Evolutionary conservation across 139 green algal species (phyloP), one percentile per base, ranked within the genome.

Genomic region (Prasinococcaceae sp.): DNA sequence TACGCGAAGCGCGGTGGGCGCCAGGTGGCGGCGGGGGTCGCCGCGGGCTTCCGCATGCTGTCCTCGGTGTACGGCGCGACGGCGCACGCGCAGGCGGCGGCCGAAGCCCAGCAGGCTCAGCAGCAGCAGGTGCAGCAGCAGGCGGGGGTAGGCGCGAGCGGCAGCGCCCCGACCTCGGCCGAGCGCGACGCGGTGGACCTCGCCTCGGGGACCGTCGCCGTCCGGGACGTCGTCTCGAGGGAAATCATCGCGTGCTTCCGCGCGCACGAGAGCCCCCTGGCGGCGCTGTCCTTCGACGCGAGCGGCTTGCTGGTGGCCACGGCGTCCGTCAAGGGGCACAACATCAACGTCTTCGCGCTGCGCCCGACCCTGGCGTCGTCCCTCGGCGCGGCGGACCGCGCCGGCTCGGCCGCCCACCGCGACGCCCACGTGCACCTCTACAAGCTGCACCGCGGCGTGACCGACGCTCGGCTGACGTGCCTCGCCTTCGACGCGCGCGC

Each of bases 401-500:
- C 33, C 20, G 16, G 50, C 1, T 38, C 39, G 16, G 53, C 49
- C 2, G 30, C 61, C 14, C 32, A 46, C 36, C 42, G 63, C 6
- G 30, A 35, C 2, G 38, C 70, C 9, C 63, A 78, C 35, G 30
- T 71, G 0, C 58, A 79, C 3, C 67, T 72, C 1, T 71, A 77
- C 54, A 73, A 73, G 32, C 50, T 90, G 40, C 55, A 78, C 22
- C 73, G 74, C n/a, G 80, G 81, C 6, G 29, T 90, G 16, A 77
- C 81, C 8, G 75, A 77, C 2, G 69, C 73, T 0, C 68, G 77
- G 17, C 69, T 85, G 29, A 52, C 74, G 50, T 64, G 61, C 40
- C 47, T 83, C 22, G 60, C 69, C 2, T 79, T 80, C 27, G 64
- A 60, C 0, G 66, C 53, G 4, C 74, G 80, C 52, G 33, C 47